Conservation (phyloP, 441 rosid species). For the Bocquillonia castaneifolia region DNA sequence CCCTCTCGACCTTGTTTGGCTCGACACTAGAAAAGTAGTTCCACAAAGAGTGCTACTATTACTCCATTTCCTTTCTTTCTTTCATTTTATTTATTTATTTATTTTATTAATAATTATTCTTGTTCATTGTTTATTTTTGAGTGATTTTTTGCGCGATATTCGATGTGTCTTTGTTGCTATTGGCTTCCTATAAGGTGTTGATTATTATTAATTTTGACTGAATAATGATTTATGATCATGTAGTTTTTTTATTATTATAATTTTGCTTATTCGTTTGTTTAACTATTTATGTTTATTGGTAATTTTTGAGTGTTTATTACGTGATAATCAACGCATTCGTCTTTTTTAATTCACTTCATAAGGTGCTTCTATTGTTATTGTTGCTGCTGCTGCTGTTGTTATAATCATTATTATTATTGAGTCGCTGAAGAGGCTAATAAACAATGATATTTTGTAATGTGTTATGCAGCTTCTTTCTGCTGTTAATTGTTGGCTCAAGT, state of each 20-base stretch:
- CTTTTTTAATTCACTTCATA: background rate
- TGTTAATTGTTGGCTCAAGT: slow-evolving; percentile 98
- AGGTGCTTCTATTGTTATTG: too few species aligned
- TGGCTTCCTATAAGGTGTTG: too few species aligned
- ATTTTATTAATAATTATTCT: background rate
- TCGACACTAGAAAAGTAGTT: slow-evolving; percentile 92
- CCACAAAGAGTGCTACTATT: too few species aligned
- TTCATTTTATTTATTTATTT: background rate
- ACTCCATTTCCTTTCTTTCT: slow-evolving; percentile 10
- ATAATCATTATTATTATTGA: background rate
- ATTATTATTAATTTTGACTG: too few species aligned
- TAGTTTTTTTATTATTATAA: too few species aligned
- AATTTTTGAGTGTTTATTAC: background rate
- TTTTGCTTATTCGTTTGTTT: too few species aligned
- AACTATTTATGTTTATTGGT: background rate
- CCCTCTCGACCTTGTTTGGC: slow-evolving; percentile 98
- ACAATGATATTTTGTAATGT: background rate
- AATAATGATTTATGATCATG: too few species aligned
- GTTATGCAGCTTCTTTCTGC: slow-evolving; percentile 83
- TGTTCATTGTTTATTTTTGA: background rate
- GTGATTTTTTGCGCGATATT: too few species aligned
- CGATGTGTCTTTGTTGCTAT: too few species aligned
- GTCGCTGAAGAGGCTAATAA: background rate
- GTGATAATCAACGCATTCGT: background rate
- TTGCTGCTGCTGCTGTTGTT: too few species aligned